Conservation (phyloP, 2,329 filamentous ascomycete species). For the Cylindrodendrum hubeiense region DNA sequence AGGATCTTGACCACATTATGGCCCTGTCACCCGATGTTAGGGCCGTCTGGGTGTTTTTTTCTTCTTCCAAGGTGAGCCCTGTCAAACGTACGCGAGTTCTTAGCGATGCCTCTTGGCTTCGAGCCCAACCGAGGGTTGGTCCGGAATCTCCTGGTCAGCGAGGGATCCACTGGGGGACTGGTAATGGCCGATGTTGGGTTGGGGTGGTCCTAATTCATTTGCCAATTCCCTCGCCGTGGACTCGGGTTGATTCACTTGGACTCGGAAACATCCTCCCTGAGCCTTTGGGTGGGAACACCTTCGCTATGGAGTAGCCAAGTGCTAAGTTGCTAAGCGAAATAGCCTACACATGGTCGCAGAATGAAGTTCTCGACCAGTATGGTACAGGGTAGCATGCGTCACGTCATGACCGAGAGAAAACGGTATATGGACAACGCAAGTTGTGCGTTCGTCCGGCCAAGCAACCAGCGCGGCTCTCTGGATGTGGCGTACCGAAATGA, state of each 20-base stretch:
- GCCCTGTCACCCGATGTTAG: slow-evolving; percentile 5
- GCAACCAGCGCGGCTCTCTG: neutral
- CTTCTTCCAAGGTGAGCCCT: slow-evolving; percentile 5
- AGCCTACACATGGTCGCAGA: neutral
- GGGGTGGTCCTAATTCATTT: neutral
- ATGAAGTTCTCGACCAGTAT: neutral
- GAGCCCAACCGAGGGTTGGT: neutral
- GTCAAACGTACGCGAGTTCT: slow-evolving; percentile 1
- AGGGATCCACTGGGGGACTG: neutral
- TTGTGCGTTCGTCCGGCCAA: neutral
- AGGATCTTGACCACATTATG: slow-evolving; percentile 14
- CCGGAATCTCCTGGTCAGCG: neutral
- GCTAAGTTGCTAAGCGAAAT: slow-evolving; percentile 15
- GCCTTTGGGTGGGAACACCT: slow-evolving; percentile 9
- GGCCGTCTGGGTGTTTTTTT: neutral
- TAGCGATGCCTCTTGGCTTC: slow-evolving; percentile 1
- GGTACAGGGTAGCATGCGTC: slow-evolving; percentile 5
- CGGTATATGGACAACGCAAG: neutral
- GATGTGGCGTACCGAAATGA: neutral
- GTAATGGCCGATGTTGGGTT: neutral
- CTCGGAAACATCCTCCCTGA: slow-evolving; percentile 14
- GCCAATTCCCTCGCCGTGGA: slow-evolving; percentile 13
- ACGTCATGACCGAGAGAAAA: neutral
- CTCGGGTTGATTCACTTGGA: slow-evolving; percentile 8
- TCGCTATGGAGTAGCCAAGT: slow-evolving; percentile 6